phyloP scores from a whole-genome alignment of 2,329 filamentous ascomycete genomes.

The Fusarium torulosum region DNA sequence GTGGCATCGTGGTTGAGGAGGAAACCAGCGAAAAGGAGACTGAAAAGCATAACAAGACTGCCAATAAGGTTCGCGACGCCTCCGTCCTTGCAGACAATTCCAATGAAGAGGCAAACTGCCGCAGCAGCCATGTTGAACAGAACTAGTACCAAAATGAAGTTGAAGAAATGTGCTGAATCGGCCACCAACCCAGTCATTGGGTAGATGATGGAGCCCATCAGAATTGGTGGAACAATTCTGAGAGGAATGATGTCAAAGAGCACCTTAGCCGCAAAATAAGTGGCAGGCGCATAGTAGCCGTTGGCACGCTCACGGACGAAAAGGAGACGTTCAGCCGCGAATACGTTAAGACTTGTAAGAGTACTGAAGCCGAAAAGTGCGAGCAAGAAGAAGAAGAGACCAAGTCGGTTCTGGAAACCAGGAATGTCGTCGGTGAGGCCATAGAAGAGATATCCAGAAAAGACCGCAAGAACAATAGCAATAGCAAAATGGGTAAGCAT shows the following conservation, averaged over 20 bases:
- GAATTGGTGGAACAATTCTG: constrained; percentile 91
- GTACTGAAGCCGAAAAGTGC: constrained; percentile 98
- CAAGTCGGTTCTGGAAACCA: constrained; percentile 96
- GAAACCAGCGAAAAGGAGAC: constrained; percentile 91
- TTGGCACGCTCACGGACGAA: constrained; percentile 96
- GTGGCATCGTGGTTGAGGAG: constrained; percentile 96
- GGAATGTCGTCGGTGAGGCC: constrained; percentile 95
- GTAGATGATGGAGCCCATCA: constrained; percentile 96
- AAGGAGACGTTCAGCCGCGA: constrained; percentile 88
- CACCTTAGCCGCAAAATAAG: constrained; percentile 96
- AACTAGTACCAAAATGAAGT: constrained; percentile 91
- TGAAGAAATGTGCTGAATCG: constrained; percentile 85
- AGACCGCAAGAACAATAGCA: constrained; percentile 91
- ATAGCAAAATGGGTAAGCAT: constrained; percentile 99
- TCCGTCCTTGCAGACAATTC: constrained; percentile 91
- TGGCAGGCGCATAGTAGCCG: constrained; percentile 93
- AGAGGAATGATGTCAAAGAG: constrained; percentile 97
- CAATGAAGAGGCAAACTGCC: constrained; percentile 94
- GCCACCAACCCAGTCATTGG: constrained; percentile 96
- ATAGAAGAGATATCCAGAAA: constrained; percentile 96
- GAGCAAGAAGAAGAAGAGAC: constrained; percentile 96
- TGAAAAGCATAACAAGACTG: constrained; percentile 97
- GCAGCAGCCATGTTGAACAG: constrained; percentile 96
- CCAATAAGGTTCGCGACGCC: constrained; percentile 94
- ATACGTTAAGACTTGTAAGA: constrained; percentile 91